Evolutionary conservation across 208 protist species (phyloP), one percentile per base, ranked within the genome.

Genomic region (Acanthamoeba divionensis): DNA sequence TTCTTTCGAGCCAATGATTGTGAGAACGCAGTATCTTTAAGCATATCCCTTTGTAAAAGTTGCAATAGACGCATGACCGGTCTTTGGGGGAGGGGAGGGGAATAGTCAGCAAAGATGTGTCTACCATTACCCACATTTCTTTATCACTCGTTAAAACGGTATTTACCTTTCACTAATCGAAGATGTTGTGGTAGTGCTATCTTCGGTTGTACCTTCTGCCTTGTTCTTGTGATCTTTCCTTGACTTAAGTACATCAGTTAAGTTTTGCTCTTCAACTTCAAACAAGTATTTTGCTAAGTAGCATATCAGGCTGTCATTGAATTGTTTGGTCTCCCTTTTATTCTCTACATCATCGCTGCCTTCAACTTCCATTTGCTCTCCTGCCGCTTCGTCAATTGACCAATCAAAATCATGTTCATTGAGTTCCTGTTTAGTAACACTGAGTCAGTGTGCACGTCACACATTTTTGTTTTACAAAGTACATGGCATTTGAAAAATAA

Each of bases 371-470:
- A 36, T 21, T 54, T 21, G 45, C 21, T 33, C 62, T n/a, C 21
- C 3, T 9, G 4, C 38, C 0, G 69, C 21, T 21, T 10, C 10
- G 7, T 18, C 24, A 13, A 21, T 8, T 2, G 18, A 57, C 69
- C 69, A 79, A 24, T 79, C 69, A 29, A 79, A 79, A 31, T 79
- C 69, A 48, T 54, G 50, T n/a, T 79, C 69, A 48, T 79, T 41
- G 5, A 18, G 38, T 6, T 79, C 69, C n/a, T n/a, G n/a, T n/a
- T n/a, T n/a, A n/a, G n/a, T n/a, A n/a, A n/a, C n/a, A n/a, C n/a
- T n/a, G n/a, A n/a, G n/a, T n/a, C n/a, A n/a, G n/a, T n/a, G n/a
- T n/a, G n/a, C n/a, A n/a, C n/a, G n/a, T n/a, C n/a, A n/a, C n/a
- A n/a, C n/a, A n/a, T n/a, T n/a, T n/a, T n/a, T n/a, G n/a, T n/a